These are phyloP conservation scores for Juglanconis juglandina DNA, from an alignment of 2,329 filamentous ascomycete species.

Conservation along the genomic window DNA sequence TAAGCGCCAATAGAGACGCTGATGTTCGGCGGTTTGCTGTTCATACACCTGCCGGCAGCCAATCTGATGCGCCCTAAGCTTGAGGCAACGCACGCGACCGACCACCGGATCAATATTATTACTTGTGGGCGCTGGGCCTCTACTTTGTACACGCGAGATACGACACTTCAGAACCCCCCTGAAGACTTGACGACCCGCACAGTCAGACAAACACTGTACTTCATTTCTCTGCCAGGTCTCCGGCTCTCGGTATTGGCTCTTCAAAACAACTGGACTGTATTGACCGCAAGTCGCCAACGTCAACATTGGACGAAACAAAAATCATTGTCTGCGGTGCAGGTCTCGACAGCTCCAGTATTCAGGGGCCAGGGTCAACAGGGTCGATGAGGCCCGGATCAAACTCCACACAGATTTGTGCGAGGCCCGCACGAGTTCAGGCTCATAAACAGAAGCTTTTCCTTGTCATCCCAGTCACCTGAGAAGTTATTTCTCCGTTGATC, in stretches of 20 bases:
- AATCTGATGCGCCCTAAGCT: neutral
- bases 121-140: constrained; percentile 1
- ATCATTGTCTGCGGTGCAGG: constrained; percentile 1
- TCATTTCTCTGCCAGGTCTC: constrained; percentile 3
- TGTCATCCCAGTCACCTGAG: neutral
- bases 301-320: constrained; percentile 5
- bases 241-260: neutral
- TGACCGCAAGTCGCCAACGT: constrained; percentile 16
- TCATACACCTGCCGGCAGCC: neutral
- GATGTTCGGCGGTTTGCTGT: constrained; percentile 4
- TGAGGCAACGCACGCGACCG: neutral
- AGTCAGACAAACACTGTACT: constrained; percentile 4
- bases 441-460: constrained; percentile 13
- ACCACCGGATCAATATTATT: neutral
- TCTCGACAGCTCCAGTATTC: constrained; percentile 2
- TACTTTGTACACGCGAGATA: neutral
- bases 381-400: constrained; percentile 4
- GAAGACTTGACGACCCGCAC: constrained; percentile 16
- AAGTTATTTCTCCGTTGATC: neutral
- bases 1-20: constrained; percentile 16
- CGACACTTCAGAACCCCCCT: neutral
- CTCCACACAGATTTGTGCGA: constrained; percentile 11
- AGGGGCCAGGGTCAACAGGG: constrained; percentile 14
- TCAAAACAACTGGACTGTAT: neutral
- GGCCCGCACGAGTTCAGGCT: constrained; percentile 6